Percentiles rank a stretch among this genome's conserved stretches.
phyloP scores from a whole-genome alignment of 495 filamentous ascomycete genomes.

The Trichocladium uniseriatum region DNA sequence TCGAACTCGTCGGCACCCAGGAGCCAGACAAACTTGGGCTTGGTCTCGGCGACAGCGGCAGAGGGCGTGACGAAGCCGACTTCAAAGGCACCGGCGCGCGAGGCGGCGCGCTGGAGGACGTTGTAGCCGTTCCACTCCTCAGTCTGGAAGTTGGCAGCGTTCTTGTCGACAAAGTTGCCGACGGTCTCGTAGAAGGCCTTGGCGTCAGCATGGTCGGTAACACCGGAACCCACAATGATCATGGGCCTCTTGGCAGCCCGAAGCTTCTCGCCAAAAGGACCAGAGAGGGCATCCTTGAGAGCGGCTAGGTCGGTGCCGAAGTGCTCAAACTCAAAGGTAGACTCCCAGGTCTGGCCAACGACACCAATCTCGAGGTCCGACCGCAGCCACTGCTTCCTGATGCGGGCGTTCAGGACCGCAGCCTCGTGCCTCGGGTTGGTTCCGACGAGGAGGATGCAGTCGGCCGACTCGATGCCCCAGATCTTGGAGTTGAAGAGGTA shows the following conservation, averaged over 20 bases:
- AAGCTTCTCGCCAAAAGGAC: conserved; percentile 84
- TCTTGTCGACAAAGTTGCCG: conserved; percentile 84
- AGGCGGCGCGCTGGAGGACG: conserved; percentile 85
- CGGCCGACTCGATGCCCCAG: conserved; percentile 84
- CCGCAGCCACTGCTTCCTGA: conserved; percentile 93
- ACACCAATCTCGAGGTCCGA: conserved; percentile 90
- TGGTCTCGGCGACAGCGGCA: conserved; percentile 62
- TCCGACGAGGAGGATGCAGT: conserved; percentile 82
- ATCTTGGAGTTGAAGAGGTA: conserved; percentile 96
- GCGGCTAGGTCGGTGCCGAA: conserved; percentile 67
- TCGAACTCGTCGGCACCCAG: conserved; percentile 88
- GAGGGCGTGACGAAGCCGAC: conserved; percentile 86
- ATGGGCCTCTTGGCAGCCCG: conserved; percentile 80
- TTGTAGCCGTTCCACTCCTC: conserved; percentile 97
- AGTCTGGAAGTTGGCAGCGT: conserved; percentile 75
- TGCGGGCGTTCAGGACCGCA: conserved; percentile 87
- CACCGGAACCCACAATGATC: conserved; percentile 88
- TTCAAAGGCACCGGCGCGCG: conserved; percentile 85
- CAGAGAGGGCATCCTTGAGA: conserved; percentile 76
- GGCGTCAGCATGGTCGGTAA: conserved; percentile 78
- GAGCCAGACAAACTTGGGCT: conserved; percentile 92
- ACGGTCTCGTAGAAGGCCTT: conserved; percentile 88
- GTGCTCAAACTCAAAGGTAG: conserved; percentile 88
- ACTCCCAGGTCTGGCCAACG: conserved; percentile 82
- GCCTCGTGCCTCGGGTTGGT: conserved; percentile 94